These are phyloP conservation scores for Favolaschia claudopus DNA, from an alignment of 768 basidiomycete species.

Conservation along the genomic window DNA sequence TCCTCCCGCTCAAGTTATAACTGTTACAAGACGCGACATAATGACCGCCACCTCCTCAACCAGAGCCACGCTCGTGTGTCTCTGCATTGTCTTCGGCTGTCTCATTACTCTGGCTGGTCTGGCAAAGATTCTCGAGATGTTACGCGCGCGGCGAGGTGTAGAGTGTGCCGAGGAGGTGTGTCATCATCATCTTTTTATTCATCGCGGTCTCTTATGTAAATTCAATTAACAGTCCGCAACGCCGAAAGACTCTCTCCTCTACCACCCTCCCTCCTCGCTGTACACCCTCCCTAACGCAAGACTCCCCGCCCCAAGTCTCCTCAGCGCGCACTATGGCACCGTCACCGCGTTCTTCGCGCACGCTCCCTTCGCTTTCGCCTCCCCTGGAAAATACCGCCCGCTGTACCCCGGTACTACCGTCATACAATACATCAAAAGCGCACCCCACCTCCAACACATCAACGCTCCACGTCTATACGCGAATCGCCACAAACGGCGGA, in stretches of 20 bases:
- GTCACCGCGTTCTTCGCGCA: too few relatives aligned
- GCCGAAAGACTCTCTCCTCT: too few relatives aligned
- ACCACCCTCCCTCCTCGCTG: neutral
- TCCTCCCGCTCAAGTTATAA: too few relatives aligned
- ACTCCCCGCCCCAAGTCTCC: too few relatives aligned
- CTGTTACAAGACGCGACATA: too few relatives aligned
- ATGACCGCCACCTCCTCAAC: neutral
- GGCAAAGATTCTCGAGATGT: neutral
- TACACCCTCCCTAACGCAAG: neutral
- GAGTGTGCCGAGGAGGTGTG: neutral
- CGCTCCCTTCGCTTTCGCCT: too few relatives aligned
- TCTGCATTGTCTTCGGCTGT: neutral
- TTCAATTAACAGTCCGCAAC: too few relatives aligned
- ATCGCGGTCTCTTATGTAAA: too few relatives aligned
- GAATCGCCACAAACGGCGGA: neutral
- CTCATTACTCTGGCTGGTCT: conserved; percentile 1
- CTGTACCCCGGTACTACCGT: neutral
- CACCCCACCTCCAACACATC: conserved; percentile 12
- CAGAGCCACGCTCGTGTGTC: conserved; percentile 11
- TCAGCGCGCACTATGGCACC: too few relatives aligned
- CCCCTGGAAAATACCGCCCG: too few relatives aligned
- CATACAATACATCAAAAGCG: neutral
- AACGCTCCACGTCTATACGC: conserved; percentile 6
- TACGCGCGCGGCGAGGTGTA: neutral
- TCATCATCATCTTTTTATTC: too few relatives aligned